A percentile compares a stretch with the other conserved stretches of the same genome.
These are phyloP conservation scores for Pleurotus salmoneostramineus DNA, from an alignment of 768 basidiomycete genomes.

Conservation along the genomic window DNA sequence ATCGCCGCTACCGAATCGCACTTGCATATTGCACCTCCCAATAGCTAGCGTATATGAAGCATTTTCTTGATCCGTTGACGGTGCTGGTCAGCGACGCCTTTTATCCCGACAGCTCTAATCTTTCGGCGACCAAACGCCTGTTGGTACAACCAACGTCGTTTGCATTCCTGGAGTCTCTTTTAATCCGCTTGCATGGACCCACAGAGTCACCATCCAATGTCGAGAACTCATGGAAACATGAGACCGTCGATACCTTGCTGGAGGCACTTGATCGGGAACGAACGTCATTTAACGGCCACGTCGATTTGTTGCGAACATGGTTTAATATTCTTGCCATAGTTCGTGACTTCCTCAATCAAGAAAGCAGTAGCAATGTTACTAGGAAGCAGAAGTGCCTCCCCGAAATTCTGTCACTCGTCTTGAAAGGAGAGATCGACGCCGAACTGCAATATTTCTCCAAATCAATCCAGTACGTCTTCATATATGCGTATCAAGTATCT, in stretches of 20 bases:
- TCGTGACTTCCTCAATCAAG: constrained; percentile 35
- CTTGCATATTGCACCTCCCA: background rate
- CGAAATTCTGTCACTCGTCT: constrained; percentile 39
- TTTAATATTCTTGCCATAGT: constrained; percentile 43
- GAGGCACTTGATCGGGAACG: constrained; percentile 34
- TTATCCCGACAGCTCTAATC: background rate
- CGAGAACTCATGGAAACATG: constrained; percentile 19
- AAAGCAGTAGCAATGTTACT: constrained; percentile 38
- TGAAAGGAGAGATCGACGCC: constrained; percentile 39
- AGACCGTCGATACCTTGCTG: constrained; percentile 25
- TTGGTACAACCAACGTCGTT: constrained; percentile 16
- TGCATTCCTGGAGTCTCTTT: constrained; percentile 30
- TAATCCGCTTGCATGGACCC: constrained; percentile 26
- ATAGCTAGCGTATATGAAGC: constrained; percentile 65
- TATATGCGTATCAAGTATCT: background rate
- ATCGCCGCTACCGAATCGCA: background rate
- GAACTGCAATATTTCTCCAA: constrained; percentile 41
- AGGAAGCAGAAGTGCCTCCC: constrained; percentile 23
- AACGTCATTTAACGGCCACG: constrained; percentile 23
- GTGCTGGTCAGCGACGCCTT: constrained; percentile 32
- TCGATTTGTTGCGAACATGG: constrained; percentile 37
- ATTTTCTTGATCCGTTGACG: constrained; percentile 62
- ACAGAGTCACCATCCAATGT: constrained; percentile 2
- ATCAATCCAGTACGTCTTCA: constrained; percentile 41
- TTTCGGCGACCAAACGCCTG: background rate